Base-by-base conservation (phyloP, 176 grass and related monocot species). In the Elymus sibiricus region DNA sequence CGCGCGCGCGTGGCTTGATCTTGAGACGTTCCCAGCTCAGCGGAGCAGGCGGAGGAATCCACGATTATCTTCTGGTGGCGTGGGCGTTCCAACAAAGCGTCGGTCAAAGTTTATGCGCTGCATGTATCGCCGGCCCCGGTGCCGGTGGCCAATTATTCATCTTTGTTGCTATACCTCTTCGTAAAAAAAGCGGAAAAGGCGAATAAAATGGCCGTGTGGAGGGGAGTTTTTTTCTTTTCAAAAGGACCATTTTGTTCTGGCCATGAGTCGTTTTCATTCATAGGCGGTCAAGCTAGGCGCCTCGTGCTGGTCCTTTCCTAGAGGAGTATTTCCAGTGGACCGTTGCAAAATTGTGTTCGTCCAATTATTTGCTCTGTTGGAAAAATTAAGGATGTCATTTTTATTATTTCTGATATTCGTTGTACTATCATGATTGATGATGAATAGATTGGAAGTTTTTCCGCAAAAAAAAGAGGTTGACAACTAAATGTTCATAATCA, bases 181-280 rank as follows among this genome's bases (percentile, higher is more conserved):
- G 44, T 47, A 15, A 47, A 35, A 35, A 10, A 58, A 40, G 16
- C 14, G 46, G 0, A 40, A 31, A 21, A 22, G 4, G 73, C 14
- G 71, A 37, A 40, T 15, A 38, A 46, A 47, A 46, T 6, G 27
- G 86, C 3, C 40, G 14, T 42, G 82, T 74, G 43, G 40, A 14
- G 46, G 14, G 14, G 47, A 51, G 47, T 17, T 51, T 40, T 24
- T 7, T n/a, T n/a, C n/a, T n/a, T n/a, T n/a, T n/a, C 34, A 70
- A 90, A 64, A 82, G 51, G 39, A 34, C 79, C 24, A 64, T 90
- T 39, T 90, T 72, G 31, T 44, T 83, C 64, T 44, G 73, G 53
- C 70, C 55, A 86, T 4, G 9, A 11, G 73, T 90, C 79, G 10
- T 71, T 90, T 72, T 90, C 79, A 1, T 9, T 55, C 47, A 15